These are phyloP conservation scores for Limtongozyma cylindracea DNA, from an alignment of 805 yeast genomes.

Conservation along the genomic window DNA sequence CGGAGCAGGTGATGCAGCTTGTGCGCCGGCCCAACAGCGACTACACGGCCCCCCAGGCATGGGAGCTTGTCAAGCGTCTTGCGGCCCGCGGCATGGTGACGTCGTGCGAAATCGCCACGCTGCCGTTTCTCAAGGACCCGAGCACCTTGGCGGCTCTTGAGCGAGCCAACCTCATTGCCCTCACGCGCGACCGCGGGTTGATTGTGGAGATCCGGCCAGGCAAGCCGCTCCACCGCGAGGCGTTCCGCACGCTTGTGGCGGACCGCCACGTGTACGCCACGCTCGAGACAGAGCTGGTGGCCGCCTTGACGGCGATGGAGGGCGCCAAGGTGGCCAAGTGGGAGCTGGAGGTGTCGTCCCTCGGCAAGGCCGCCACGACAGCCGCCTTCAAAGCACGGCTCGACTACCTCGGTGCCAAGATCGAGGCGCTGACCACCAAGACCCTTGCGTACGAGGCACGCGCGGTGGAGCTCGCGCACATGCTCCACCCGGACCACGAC, in stretches of 20 bases:
- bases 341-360: conserved; percentile 69
- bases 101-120: conserved; percentile 23
- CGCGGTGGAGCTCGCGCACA: too few species aligned
- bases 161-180: conserved; percentile 47
- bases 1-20: conserved; percentile 71
- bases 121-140: conserved; percentile 25
- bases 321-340: conserved; percentile 29
- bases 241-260: conserved; percentile 38
- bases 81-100: conserved; percentile 19
- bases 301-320: conserved; percentile 29
- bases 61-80: conserved; percentile 53
- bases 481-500: too few species aligned
- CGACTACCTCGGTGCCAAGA: too few species aligned
- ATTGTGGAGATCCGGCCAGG: conserved; percentile 45
- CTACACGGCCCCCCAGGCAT: conserved; percentile 62
- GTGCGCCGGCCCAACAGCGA: conserved; percentile 22
- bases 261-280: conserved; percentile 30
- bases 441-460: too few species aligned
- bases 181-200: conserved; percentile 58
- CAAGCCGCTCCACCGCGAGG: conserved; percentile 62
- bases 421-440: too few species aligned
- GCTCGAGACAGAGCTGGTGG: conserved; percentile 37
- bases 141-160: conserved; percentile 43
- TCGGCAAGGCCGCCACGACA: too few species aligned
- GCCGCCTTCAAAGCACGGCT: too few species aligned